A percentile compares a stretch with the other conserved stretches of the same genome.
Evolutionary conservation across 768 basidiomycete species (phyloP).

Genomic region (Mycena vulgaris): DNA sequence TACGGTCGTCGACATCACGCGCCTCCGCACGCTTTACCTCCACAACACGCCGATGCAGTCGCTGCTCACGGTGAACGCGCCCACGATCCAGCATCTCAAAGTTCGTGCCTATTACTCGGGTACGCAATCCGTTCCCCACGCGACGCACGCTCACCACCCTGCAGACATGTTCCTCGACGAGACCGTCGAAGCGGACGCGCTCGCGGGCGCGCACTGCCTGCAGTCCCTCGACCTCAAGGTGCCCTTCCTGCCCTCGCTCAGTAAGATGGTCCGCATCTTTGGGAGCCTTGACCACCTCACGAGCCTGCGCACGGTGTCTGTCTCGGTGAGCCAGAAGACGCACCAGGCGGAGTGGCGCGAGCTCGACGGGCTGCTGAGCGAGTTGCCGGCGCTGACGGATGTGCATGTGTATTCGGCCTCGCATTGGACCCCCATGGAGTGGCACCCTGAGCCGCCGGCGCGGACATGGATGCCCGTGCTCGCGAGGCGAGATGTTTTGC

Average conservation of each 20-base stretch:
- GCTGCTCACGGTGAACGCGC: constrained; percentile 10
- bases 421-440: neutral
- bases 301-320: constrained; percentile 4
- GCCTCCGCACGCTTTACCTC: constrained; percentile 23
- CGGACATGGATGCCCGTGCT: neutral
- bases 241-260: constrained; percentile 24
- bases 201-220: constrained; percentile 20
- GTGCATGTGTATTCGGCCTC: constrained; percentile 18
- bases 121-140: neutral
- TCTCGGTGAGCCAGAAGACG: constrained; percentile 26
- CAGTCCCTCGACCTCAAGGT: constrained; percentile 16
- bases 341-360: constrained; percentile 8
- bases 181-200: neutral
- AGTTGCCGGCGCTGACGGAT: constrained; percentile 6
- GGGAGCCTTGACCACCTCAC: constrained; percentile 10
- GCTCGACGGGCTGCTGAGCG: constrained; percentile 27
- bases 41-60: constrained; percentile 31
- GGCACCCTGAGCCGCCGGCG: constrained; percentile 9
- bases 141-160: neutral
- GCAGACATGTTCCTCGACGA: neutral
- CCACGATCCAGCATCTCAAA: constrained; percentile 9
- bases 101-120: constrained; percentile 27
- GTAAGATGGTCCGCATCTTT: constrained; percentile 2
- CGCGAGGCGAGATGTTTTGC: constrained; percentile 10
- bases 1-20: constrained; percentile 22